Conservation (phyloP, 164 flowering plant species). For the Nymphaea thermarum region DNA sequence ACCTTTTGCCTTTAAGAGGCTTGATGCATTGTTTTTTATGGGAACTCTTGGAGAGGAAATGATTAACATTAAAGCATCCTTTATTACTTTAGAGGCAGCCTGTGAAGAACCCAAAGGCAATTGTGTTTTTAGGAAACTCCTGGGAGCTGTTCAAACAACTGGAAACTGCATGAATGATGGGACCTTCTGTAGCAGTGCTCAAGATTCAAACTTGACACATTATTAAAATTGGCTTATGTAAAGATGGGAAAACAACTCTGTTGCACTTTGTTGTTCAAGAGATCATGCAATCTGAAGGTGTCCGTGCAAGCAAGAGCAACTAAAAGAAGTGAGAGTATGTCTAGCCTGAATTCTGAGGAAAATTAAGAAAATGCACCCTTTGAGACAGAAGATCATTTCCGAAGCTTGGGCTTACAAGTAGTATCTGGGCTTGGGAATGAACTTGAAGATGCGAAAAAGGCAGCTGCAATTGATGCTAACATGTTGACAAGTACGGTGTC, state of each 20-base stretch:
- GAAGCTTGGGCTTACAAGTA: conserved; percentile 68
- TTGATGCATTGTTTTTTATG: conserved; percentile 66
- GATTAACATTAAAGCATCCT: conserved; percentile 44
- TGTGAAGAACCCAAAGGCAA: conserved; percentile 74
- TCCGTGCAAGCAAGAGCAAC: conserved; percentile 54
- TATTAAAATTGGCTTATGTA: conserved; percentile 77
- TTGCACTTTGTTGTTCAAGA: conserved; percentile 88
- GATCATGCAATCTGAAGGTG: conserved; percentile 81
- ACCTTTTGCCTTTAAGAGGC: conserved; percentile 70
- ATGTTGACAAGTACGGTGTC: conserved; percentile 38
- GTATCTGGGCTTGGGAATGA: conserved; percentile 57
- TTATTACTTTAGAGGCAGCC: conserved; percentile 70
- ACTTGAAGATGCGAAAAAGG: conserved; percentile 68
- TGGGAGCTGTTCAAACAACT: conserved; percentile 93
- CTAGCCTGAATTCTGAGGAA: conserved; percentile 48
- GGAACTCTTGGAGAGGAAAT: conserved; percentile 58
- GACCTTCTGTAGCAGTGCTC: conserved; percentile 91
- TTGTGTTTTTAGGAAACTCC: conserved; percentile 73
- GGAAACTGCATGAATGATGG: conserved; percentile 98
- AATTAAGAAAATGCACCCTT: conserved; percentile 21
- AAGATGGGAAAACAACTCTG: conserved; percentile 88
- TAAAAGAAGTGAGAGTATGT: conserved; percentile 32
- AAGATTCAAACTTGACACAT: conserved; percentile 93
- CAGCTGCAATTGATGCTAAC: conserved; percentile 74
- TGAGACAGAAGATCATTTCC: conserved; percentile 42